Evolutionary conservation across 805 yeast species (phyloP), one percentile per base, ranked within the genome.

Genomic region (Cyberlindnera mississippiensis): DNA sequence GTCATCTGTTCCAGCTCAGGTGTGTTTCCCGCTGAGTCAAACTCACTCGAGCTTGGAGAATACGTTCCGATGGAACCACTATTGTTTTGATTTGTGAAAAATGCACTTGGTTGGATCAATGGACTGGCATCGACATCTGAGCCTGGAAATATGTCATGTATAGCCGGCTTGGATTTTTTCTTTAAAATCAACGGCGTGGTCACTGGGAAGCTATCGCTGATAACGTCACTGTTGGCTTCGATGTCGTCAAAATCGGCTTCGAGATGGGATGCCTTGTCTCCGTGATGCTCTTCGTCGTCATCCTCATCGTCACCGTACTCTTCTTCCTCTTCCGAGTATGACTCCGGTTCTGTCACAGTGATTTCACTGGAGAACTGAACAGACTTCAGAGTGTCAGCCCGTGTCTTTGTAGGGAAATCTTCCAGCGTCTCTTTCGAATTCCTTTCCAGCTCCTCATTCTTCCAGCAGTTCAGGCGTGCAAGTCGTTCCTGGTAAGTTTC

Each of bases 401-500:
- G 16, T 33, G 35, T 28, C 31, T 38, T 26, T 18, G 20, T 17
- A 11, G 35, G 27, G 40, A 37, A 37, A 22, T 27, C 10, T 18
- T 50, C 48, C 2, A 40, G 20, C 4, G 35, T 40, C 12, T 45
- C 51, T 34, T 49, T 51, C 2, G 53, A 47, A 5, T 28, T 46
- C 33, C 44, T 53, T 28, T 57, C 62, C 12, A 52, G 39, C 31
- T 83, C 87, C 61, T 87, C 96, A 63, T 91, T 91, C 52, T 87
- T 82, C 78, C 91, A 87, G 63, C 96, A 86, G 60, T 93, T 93
- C 31, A 90, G 69, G 42, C 98, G 72, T 0, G 99, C 99, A 40
- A 93, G 65, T 44, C 98, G 71, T 63, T 93, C 99, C 35, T 80
- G 84, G 47, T 86, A 89, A 0, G 96, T 87, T 62, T 93, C 99